These are phyloP conservation scores for Lasiodiplodia sp. DNA, from an alignment of 2,329 filamentous ascomycete genomes.

Conservation along the genomic window DNA sequence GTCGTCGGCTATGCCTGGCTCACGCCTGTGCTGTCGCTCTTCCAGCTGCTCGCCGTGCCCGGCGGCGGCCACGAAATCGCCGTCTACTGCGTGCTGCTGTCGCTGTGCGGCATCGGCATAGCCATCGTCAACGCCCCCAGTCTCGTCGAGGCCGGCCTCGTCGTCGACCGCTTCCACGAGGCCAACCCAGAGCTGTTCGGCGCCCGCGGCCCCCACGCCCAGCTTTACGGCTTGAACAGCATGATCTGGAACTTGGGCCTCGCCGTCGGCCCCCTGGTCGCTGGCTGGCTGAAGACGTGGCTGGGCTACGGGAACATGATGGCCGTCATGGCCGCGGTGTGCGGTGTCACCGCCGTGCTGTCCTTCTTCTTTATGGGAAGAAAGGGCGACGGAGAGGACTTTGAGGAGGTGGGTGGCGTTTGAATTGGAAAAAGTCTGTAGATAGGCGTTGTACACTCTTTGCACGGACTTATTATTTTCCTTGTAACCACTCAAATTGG, in stretches of 20 bases:
- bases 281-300: constrained; percentile 58
- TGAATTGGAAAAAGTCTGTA: background rate
- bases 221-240: constrained; percentile 70
- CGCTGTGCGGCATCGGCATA: constrained; percentile 59
- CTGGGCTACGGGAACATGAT: constrained; percentile 68
- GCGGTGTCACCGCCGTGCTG: constrained; percentile 49
- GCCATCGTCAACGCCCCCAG: constrained; percentile 61
- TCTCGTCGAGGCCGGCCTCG: constrained; percentile 64
- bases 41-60: constrained; percentile 2
- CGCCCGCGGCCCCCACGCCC: constrained; percentile 65
- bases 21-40: constrained; percentile 40
- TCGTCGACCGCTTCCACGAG: constrained; percentile 63
- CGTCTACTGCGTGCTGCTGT: constrained; percentile 56
- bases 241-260: constrained; percentile 68
- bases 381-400: background rate
- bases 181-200: constrained; percentile 65
- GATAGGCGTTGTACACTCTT: background rate
- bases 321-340: constrained; percentile 56
- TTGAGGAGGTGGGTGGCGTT: constrained; percentile 7
- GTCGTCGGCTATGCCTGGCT: constrained; percentile 54
- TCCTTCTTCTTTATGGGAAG: constrained; percentile 22
- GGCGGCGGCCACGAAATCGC: constrained; percentile 46
- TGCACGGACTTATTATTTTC: too few species aligned
- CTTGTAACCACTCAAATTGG: too few species aligned
- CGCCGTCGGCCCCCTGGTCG: constrained; percentile 65